These are phyloP conservation scores for Entomophthora muscae DNA, from an alignment of 371 early-diverging fungal genomes.

Conservation along the genomic window DNA sequence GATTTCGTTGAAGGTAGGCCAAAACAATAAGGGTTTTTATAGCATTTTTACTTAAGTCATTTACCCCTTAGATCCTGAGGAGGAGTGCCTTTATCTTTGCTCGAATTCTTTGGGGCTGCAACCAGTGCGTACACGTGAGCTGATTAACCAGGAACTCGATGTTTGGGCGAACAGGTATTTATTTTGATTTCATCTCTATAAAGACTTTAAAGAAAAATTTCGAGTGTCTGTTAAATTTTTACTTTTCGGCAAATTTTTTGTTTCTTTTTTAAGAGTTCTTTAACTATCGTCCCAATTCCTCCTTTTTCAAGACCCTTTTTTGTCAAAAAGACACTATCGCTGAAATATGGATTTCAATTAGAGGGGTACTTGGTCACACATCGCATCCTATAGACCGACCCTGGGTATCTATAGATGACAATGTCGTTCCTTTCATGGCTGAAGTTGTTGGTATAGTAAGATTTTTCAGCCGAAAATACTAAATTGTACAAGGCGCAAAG, in stretches of 20 bases:
- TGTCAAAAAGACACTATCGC: too few relatives aligned
- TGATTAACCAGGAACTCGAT: constrained; percentile 74
- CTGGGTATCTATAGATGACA: constrained; percentile 76
- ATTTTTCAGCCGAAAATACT: neutral
- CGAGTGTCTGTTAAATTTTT: too few relatives aligned
- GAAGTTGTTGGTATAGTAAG: constrained; percentile 47
- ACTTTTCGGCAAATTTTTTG: too few relatives aligned
- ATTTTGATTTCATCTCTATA: neutral
- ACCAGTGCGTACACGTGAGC: constrained; percentile 42
- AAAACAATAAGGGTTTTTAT: neutral
- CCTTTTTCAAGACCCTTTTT: too few relatives aligned
- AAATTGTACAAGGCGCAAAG: constrained; percentile 38
- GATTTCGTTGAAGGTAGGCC: neutral
- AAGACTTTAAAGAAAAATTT: constrained; percentile 3
- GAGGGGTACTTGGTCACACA: constrained; percentile 78
- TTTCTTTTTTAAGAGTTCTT: too few relatives aligned
- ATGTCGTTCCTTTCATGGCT: constrained; percentile 46
- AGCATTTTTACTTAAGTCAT: neutral
- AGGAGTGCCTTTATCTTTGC: constrained; percentile 58
- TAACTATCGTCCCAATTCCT: too few relatives aligned
- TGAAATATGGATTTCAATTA: too few relatives aligned
- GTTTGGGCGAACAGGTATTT: constrained; percentile 45
- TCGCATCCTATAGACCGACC: constrained; percentile 63
- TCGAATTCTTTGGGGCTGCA: constrained; percentile 87
- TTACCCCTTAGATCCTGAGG: constrained; percentile 12